phyloP scores from a whole-genome alignment of 2,329 filamentous ascomycete species.

The Lanzia echinophila region DNA sequence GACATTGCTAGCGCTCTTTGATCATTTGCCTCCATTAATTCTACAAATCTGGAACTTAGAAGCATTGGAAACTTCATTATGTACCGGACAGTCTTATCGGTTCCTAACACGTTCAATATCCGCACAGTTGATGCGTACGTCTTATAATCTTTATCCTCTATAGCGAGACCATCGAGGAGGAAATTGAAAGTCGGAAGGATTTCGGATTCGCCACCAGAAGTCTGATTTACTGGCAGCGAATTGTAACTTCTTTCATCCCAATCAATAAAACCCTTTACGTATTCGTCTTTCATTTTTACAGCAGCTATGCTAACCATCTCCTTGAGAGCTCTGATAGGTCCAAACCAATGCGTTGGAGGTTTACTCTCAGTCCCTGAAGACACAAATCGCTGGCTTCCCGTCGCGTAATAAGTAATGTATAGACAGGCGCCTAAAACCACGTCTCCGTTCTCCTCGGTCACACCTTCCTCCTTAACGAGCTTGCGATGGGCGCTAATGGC shows the following conservation, averaged over 20 bases:
- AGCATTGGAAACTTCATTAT: neutral
- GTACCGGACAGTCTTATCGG: neutral
- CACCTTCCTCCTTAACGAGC: neutral
- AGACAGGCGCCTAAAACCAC: neutral
- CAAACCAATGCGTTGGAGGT: constrained; percentile 4
- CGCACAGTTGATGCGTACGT: neutral
- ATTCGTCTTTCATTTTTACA: neutral
- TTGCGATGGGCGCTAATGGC: neutral
- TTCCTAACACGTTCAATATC: neutral
- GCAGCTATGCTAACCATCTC: neutral
- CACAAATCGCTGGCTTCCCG: neutral
- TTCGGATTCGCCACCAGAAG: neutral
- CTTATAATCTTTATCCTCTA: neutral
- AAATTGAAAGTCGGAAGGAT: neutral
- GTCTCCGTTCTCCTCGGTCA: neutral
- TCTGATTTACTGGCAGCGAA: neutral
- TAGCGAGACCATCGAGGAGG: neutral
- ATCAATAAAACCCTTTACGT: neutral
- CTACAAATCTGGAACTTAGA: neutral
- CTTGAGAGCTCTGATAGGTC: neutral
- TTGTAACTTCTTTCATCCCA: neutral
- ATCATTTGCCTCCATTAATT: neutral
- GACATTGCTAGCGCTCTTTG: neutral
- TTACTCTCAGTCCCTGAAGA: neutral
- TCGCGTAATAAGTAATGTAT: neutral